Evolutionary conservation across 1,284 basidiomycete species (phyloP).

Genomic region (Grifola frondosa): DNA sequence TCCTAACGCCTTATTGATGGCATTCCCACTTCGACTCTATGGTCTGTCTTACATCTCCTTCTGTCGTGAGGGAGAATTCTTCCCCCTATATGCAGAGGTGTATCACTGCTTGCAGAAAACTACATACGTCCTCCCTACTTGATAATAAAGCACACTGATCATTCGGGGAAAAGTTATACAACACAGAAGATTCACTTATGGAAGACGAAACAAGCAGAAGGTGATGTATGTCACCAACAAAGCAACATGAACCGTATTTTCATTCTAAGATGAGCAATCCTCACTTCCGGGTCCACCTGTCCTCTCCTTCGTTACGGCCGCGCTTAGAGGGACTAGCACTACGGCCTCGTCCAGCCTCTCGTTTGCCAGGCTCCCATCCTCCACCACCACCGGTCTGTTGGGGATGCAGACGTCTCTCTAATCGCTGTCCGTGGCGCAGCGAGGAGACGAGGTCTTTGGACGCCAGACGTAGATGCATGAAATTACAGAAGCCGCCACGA

Average conservation of each 20-base stretch:
- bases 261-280: neutral
- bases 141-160: no score
- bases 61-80: neutral
- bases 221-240: neutral
- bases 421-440: constrained; percentile 77
- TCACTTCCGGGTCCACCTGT: constrained; percentile 57
- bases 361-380: constrained; percentile 76
- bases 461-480: constrained; percentile 94
- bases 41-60: neutral
- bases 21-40: no score
- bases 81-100: no score
- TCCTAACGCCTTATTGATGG: no score
- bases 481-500: constrained; percentile 97
- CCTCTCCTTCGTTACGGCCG: constrained; percentile 66
- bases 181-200: no score
- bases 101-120: constrained; percentile 6
- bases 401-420: constrained; percentile 79
- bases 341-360: constrained; percentile 60
- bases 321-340: constrained; percentile 70
- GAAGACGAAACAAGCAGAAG: constrained; percentile 1
- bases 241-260: no score
- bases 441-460: constrained; percentile 79
- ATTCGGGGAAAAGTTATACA: no score
- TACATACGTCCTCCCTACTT: neutral
- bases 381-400: constrained; percentile 58